Evolutionary conservation across 345 rosid genomes (phyloP), one percentile per base, ranked within the genome.

Genomic region (Acer saccharum): DNA sequence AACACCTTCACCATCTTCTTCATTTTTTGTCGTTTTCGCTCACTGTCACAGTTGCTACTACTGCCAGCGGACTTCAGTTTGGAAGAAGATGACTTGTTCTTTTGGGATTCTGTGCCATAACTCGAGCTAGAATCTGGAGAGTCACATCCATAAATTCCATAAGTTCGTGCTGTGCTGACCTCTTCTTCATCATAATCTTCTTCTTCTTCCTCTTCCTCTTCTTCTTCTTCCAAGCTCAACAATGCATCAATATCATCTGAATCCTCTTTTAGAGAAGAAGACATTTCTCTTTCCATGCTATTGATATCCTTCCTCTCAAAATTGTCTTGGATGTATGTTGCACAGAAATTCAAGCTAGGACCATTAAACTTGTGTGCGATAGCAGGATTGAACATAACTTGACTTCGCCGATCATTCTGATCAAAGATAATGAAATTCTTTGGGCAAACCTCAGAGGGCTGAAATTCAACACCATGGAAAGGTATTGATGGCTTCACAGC

Each of bases 221-320:
- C 95, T 43, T 87, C 95, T 43, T 86, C 90, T 79, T 90, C 96
- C 67, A 80, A 73, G 87, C 94, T 90, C 86, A 94, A 76, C 75
- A 94, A 85, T 0, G 91, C 95, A 87, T 94, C 93, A 55, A 94
- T 92, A 81, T 94, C 98, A 80, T 88, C 93, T 2, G 96, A 90
- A 87, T 94, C 94, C 80, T 92, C 97, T 77, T 88, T 85, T 68
- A 80, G 72, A 75, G 90, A 87, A 73, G 83, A 79, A 25, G 92
- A 85, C 10, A 73, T 74, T 80, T 83, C 94, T 82, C 83, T 86
- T 27, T 76, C 87, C 75, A 60, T 79, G 77, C 76, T 73, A 54
- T 82, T 78, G 39, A 29, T 81, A 76, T 82, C 78, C 70, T 73
- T 79, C 20, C 80, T 82, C 62, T 69, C 87, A 60, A 79, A 77